Percentiles rank a stretch among this genome's conserved stretches.
Conservation (phyloP, 176 grass and related monocot species). For the Tillandsia leiboldiana region DNA sequence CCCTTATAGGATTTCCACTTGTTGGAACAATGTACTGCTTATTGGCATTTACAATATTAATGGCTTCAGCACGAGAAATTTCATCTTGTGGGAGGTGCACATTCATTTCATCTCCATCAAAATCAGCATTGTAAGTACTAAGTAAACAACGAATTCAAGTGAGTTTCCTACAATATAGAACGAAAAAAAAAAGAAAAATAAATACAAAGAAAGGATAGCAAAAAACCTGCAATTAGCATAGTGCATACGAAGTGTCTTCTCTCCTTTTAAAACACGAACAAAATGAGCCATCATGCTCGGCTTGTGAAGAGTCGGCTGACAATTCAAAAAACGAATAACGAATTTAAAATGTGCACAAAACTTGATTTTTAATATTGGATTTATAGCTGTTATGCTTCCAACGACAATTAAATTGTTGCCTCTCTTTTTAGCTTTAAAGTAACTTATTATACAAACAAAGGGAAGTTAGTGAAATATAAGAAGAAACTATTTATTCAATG, state of each 20-base stretch:
- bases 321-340: constrained; percentile 2
- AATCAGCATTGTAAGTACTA: constrained; percentile 99
- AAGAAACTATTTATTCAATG: too few species aligned
- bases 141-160: constrained; percentile 13
- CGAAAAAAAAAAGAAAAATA: background rate
- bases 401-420: too few species aligned
- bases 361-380: background rate
- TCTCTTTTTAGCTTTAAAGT: too few species aligned
- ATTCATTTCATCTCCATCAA: constrained; percentile 99
- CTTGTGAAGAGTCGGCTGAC: constrained; percentile 92
- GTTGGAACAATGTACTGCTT: constrained; percentile 91
- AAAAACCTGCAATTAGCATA: constrained; percentile 98
- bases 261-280: constrained; percentile 80
- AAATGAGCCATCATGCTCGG: constrained; percentile 99
- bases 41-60: constrained; percentile 91
- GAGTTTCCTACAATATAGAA: background rate
- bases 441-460: too few species aligned
- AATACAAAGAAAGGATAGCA: background rate
- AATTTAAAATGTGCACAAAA: background rate
- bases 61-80: constrained; percentile 84
- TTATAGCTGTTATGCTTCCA: too few species aligned
- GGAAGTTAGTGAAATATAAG: too few species aligned
- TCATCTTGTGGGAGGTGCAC: constrained; percentile 97
- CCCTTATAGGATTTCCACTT: constrained; percentile 78
- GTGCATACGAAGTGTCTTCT: constrained; percentile 94